A percentile compares a stretch with the other conserved stretches of the same genome.
phyloP scores from a whole-genome alignment of 2,329 filamentous ascomycete species.

The Thelonectria olida region DNA sequence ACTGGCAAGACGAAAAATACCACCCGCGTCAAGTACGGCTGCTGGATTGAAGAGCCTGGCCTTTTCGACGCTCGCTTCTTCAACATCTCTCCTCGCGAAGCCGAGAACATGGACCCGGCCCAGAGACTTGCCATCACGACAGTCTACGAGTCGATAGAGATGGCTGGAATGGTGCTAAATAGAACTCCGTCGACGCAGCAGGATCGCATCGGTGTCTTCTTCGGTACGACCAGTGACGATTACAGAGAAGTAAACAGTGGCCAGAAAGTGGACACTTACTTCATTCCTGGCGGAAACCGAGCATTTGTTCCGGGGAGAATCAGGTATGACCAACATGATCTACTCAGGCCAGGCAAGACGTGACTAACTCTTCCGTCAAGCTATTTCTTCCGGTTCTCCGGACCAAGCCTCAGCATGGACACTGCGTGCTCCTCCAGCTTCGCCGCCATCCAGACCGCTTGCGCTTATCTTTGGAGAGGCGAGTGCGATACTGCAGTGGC shows the following conservation, averaged over 20 bases:
- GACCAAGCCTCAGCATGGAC: slow-evolving; percentile 76
- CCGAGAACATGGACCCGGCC: slow-evolving; percentile 78
- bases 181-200: slow-evolving; percentile 71
- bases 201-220: slow-evolving; percentile 74
- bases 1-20: slow-evolving; percentile 75
- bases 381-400: slow-evolving; percentile 79
- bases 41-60: slow-evolving; percentile 75
- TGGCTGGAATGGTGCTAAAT: slow-evolving; percentile 75
- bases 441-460: slow-evolving; percentile 69
- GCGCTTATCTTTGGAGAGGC: slow-evolving; percentile 69
- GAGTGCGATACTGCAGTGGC: slow-evolving; percentile 73
- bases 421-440: slow-evolving; percentile 79
- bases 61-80: slow-evolving; percentile 83
- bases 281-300: slow-evolving; percentile 51
- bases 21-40: slow-evolving; percentile 74
- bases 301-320: slow-evolving; percentile 34
- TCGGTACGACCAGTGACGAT: slow-evolving; percentile 79
- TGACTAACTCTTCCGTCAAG: slow-evolving; percentile 50
- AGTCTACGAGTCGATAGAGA: slow-evolving; percentile 83
- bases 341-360: too few species aligned
- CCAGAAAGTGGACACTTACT: slow-evolving; percentile 72
- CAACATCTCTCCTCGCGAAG: slow-evolving; percentile 84
- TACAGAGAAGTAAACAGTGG: slow-evolving; percentile 80
- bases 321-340: slow-evolving; percentile 17
- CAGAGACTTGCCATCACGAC: slow-evolving; percentile 78